Evolutionary conservation across 164 flowering plant species (phyloP), one percentile per base, ranked within the genome.

Genomic region (Vitis labrusca): DNA sequence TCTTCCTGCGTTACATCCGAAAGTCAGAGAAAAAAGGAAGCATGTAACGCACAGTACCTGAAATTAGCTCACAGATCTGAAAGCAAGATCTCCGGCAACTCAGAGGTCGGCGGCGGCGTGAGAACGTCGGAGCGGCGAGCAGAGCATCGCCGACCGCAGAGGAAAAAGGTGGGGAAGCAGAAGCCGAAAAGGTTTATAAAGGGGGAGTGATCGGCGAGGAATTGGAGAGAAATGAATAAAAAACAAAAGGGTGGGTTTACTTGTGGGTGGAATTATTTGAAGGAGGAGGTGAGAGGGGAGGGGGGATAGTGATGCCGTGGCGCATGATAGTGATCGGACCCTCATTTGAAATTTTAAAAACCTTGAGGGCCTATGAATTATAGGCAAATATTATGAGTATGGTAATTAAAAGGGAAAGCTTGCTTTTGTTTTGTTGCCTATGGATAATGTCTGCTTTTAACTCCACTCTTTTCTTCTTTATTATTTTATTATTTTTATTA

Each of bases 261-360:
- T 23, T 56, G 68, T 67, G 77, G 69, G 29, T 14, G 13, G 70
- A 71, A 74, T 74, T 78, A 78, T 69, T 77, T 73, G 59, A 74
- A 60, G 69, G 66, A 23, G 27, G 27, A 23, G 27, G 27, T 1
- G 27, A 23, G 27, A 23, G 29, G n/a, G n/a, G 59, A 65, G 32
- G 59, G 55, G 80, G 49, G 81, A 82, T 69, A 64, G 81, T 71
- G 81, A 76, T 72, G 10, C 64, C 59, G 63, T 49, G 78, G 77
- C 78, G 84, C 79, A 81, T 72, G 78, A 81, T 74, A 79, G 80
- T 71, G 73, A 80, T 61, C 73, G 79, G 76, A 55, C 82, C 66
- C 59, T 23, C 10, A 29, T 19, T 66, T 68, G 9, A 23, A 29
- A 12, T 55, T 64, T 16, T 63, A 23, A 23, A 23, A 23, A 23